These are phyloP conservation scores for Petunia hybrid DNA, from an alignment of 305 asterid genomes.

Conservation along the genomic window DNA sequence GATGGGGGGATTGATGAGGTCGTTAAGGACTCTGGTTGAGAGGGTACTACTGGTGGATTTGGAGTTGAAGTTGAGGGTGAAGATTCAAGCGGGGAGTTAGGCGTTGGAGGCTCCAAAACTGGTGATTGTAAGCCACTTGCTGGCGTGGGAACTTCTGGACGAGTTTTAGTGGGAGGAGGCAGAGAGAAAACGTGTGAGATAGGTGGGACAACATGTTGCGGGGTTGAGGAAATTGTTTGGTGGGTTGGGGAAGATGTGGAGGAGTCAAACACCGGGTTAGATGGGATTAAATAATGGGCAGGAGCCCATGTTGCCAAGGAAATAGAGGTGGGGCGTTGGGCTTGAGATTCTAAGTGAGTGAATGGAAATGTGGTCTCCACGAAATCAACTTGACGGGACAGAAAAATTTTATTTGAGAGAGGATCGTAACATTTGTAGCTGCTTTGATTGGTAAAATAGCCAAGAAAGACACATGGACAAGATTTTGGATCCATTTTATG, in stretches of 20 bases:
- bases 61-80: too few relatives aligned
- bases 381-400: slow-evolving; percentile 19
- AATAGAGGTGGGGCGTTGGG: too few relatives aligned
- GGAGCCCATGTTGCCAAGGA: too few relatives aligned
- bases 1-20: too few relatives aligned
- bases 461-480: slow-evolving; percentile 26
- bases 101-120: too few relatives aligned
- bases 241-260: neutral
- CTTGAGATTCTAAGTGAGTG: neutral
- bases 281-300: too few relatives aligned
- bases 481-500: neutral
- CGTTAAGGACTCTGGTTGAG: too few relatives aligned
- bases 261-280: too few relatives aligned
- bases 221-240: neutral
- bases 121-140: too few relatives aligned
- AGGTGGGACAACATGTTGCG: neutral
- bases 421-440: neutral
- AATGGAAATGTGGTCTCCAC: neutral
- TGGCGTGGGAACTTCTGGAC: too few relatives aligned
- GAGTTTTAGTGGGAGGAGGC: neutral
- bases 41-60: too few relatives aligned
- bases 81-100: too few relatives aligned
- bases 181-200: neutral
- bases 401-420: neutral
- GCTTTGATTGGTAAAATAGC: neutral